Conservation (phyloP, 768 basidiomycete genomes). For the Boletus eberwhitei region DNA sequence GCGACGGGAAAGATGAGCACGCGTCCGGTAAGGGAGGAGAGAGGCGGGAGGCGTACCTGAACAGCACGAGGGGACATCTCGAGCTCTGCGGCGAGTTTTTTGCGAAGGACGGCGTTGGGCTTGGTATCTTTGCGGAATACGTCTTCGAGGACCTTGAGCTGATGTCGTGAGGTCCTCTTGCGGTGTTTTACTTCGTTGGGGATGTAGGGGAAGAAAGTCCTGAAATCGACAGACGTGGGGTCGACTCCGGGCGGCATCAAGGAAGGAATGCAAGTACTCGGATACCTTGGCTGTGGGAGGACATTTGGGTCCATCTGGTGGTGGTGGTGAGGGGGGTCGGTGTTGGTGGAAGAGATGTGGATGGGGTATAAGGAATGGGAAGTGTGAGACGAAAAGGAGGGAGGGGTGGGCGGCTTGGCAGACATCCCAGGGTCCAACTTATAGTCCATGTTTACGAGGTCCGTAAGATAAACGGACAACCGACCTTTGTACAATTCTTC, state of each 20-base stretch:
- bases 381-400: constrained; percentile 34
- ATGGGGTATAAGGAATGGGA: constrained; percentile 24
- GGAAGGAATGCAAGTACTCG: constrained; percentile 42
- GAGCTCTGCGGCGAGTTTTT: constrained; percentile 75
- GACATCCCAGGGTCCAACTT: constrained; percentile 31
- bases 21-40: constrained; percentile 4
- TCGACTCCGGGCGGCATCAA: constrained; percentile 54
- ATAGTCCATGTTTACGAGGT: constrained; percentile 15
- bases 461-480: constrained; percentile 5
- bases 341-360: constrained; percentile 6
- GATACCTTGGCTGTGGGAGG: constrained; percentile 28
- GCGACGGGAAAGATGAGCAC: constrained; percentile 21
- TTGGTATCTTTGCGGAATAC: constrained; percentile 89
- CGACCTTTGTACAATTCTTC: constrained; percentile 14
- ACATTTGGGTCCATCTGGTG: constrained; percentile 26
- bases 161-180: constrained; percentile 82
- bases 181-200: constrained; percentile 94
- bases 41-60: constrained; percentile 62
- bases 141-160: constrained; percentile 86
- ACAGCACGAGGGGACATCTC: constrained; percentile 94
- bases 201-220: constrained; percentile 83
- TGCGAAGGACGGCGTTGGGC: constrained; percentile 78
- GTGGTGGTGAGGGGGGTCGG: constrained; percentile 3
- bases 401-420: constrained; percentile 37
- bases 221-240: constrained; percentile 67